Evolutionary conservation across 495 filamentous ascomycete genomes (phyloP), one percentile per base, ranked within the genome.

Genomic region (Elasticomyces elasticus): DNA sequence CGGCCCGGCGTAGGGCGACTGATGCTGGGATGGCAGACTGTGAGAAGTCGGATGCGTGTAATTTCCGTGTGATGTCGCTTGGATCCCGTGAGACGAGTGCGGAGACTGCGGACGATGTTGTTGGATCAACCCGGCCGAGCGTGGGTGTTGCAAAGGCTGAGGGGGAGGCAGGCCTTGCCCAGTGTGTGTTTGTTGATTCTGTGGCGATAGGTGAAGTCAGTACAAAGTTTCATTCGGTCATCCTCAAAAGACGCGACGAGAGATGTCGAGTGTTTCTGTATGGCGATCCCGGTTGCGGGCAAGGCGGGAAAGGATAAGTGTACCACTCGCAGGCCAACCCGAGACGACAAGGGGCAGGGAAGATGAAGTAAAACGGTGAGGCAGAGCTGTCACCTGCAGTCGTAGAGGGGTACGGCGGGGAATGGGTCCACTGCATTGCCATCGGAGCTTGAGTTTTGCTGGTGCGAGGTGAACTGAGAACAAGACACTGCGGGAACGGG

Each of bases 21-120:
- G 68, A 57, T 71, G 68, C 50, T 65, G 67, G 37, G 58, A 64
- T 9, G 56, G 28, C 27, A 68, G 56, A 33, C 61, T 59, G 31
- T 63, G 66, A 46, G 59, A 64, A 0, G 67, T 63, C 24, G 68
- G 58, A 52, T 70, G 67, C 9, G 65, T 59, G 64, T 71, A 72
- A 15, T 63, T 62, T 40, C 67, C 67, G 35, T 61, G 65, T 31
- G 62, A 51, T 12, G 64, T 52, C 40, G 64, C 48, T 37, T 70
- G 69, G 17, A 61, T 50, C 7, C 52, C 52, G 44, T 65, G 65
- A n/a, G 57, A 48, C 49, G 61, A 66, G 44, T 69, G 68, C 37
- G 69, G 67, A 11, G 69, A 69, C 51, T 67, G 64, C 25, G 69
- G 65, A 24, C 63, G 62, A 52, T 65, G 67, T 49, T 71, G 69